Conservation (phyloP, 352 stramenopile genomes). For the Phytopythium delawarense region DNA sequence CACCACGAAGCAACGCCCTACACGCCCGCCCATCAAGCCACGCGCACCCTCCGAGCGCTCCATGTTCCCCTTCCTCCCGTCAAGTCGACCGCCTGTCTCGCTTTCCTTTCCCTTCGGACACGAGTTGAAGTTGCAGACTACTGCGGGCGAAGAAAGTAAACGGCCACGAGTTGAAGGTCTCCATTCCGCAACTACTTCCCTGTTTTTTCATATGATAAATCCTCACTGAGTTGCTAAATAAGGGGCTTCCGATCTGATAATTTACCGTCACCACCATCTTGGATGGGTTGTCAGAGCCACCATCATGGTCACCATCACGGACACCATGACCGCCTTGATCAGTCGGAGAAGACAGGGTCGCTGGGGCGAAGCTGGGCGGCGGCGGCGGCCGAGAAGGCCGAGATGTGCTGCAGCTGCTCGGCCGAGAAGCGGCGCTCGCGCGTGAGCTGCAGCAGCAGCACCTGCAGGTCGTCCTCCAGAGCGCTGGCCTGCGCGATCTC, state of each 20-base stretch:
- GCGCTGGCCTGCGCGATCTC: slow-evolving; percentile 55
- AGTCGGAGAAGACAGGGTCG: slow-evolving; percentile 1
- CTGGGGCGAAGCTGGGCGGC: background rate
- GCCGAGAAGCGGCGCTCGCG: slow-evolving; percentile 38
- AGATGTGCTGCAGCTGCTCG: slow-evolving; percentile 60
- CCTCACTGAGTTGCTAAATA: background rate
- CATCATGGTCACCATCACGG: too few relatives aligned
- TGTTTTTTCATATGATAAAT: background rate
- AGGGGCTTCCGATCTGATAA: too few relatives aligned
- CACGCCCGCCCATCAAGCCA: too few relatives aligned
- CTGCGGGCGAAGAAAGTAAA: background rate
- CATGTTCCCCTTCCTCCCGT: background rate
- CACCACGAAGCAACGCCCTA: background rate
- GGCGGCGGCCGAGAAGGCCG: slow-evolving; percentile 34
- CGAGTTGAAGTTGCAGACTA: slow-evolving; percentile 5
- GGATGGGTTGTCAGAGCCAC: too few relatives aligned
- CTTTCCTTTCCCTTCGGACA: background rate
- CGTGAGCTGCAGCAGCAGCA: slow-evolving; percentile 45
- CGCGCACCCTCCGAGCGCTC: background rate
- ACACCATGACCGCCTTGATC: too few relatives aligned
- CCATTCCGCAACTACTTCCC: background rate
- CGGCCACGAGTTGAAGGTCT: background rate
- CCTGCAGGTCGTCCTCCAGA: slow-evolving; percentile 60
- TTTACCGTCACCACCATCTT: too few relatives aligned
- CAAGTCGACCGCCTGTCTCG: background rate